Conservation (phyloP, 805 yeast species). For the Osmozyma mogii region DNA sequence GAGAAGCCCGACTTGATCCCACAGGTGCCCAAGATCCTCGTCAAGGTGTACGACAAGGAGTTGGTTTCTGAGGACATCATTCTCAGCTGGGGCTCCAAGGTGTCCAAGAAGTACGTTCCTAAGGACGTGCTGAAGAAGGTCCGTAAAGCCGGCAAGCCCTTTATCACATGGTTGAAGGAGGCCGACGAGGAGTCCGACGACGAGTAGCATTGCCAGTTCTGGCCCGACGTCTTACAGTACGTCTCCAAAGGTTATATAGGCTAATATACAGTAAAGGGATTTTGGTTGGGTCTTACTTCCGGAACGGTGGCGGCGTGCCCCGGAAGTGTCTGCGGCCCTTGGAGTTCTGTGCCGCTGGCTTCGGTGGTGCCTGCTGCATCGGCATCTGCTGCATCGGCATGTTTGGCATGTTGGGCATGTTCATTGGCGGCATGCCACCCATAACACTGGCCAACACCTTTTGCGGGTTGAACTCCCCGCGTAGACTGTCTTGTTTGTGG, state of each 20-base stretch:
- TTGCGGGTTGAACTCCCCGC: slow-evolving; percentile 77
- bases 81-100: slow-evolving; percentile 80
- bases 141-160: slow-evolving; percentile 93
- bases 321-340: not conserved
- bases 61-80: slow-evolving; percentile 77
- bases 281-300: not conserved
- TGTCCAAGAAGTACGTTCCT: slow-evolving; percentile 87
- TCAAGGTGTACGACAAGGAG: slow-evolving; percentile 76
- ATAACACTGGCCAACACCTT: slow-evolving; percentile 58
- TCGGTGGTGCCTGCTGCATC: too few species aligned
- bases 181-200: slow-evolving; percentile 80
- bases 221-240: too few species aligned
- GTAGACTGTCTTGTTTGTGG: slow-evolving; percentile 71
- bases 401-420: slow-evolving; percentile 5
- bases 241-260: not conserved
- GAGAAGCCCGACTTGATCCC: slow-evolving; percentile 65
- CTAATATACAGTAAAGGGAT: not conserved
- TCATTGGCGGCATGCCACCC: not conserved
- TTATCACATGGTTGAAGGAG: slow-evolving; percentile 87
- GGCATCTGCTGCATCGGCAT: slow-evolving; percentile 8
- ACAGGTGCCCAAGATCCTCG: slow-evolving; percentile 71
- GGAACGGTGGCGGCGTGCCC: not conserved
- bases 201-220: too few species aligned
- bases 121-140: slow-evolving; percentile 90
- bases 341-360: slow-evolving; percentile 2